These are phyloP conservation scores for Trichoderma reesei DNA, from an alignment of 495 filamentous ascomycete genomes.

Conservation along the genomic window DNA sequence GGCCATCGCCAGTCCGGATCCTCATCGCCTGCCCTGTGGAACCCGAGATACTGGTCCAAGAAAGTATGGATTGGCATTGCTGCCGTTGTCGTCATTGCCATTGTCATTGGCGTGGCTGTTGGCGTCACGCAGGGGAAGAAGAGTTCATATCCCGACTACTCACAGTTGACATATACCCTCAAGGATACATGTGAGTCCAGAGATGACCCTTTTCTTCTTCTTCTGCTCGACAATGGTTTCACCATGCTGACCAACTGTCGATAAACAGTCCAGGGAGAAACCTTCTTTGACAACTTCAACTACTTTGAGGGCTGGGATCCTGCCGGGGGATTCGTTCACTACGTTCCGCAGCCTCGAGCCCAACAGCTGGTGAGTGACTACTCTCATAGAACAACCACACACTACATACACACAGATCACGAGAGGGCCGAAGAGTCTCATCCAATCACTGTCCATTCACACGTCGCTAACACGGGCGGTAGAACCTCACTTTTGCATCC, in stretches of 20 bases:
- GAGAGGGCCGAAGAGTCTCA: no score
- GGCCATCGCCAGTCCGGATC: conserved; percentile 10
- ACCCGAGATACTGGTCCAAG: conserved; percentile 44
- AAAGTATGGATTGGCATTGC: conserved; percentile 35
- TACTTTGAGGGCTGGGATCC: conserved; percentile 27
- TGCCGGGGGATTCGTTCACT: conserved; percentile 34
- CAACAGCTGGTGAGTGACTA: conserved; percentile 18
- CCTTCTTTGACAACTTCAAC: conserved; percentile 50
- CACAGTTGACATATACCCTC: conserved; percentile 26
- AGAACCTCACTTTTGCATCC: conserved; percentile 48
- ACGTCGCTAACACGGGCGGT: conserved; percentile 13
- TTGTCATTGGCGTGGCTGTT: conserved; percentile 41
- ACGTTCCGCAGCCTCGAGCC: conserved; percentile 23
- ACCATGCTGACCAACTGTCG: not conserved
- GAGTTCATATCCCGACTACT: conserved; percentile 31
- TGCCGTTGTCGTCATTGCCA: conserved; percentile 30
- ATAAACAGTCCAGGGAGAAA: conserved; percentile 32
- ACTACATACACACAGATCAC: no score
- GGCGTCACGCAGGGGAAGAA: conserved; percentile 41
- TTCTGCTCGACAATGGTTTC: not conserved
- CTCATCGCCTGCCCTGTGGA: conserved; percentile 30
- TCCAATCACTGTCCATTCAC: no score
- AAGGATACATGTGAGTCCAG: conserved; percentile 27
- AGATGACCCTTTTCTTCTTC: not conserved
- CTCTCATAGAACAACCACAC: not conserved